A percentile compares a stretch with the other conserved stretches of the same genome.
Conservation (phyloP, 2,329 filamentous ascomycete species). For the Periconia sp. region DNA sequence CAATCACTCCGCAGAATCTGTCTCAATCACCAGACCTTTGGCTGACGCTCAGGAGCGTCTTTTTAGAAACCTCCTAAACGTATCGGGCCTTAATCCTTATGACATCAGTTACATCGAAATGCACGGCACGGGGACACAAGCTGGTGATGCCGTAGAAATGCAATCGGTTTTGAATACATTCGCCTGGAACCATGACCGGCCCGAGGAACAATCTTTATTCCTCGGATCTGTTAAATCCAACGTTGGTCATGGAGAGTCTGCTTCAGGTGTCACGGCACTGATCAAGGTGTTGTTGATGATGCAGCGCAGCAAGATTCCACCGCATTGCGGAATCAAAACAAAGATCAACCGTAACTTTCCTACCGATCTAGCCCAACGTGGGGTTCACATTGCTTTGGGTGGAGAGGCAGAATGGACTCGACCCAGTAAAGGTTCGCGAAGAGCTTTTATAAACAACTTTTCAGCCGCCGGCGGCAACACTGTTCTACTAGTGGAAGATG, state of each 20-base stretch:
- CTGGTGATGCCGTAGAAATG: constrained; percentile 26
- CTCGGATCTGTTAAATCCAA: constrained; percentile 37
- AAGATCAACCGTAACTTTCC: too few species aligned
- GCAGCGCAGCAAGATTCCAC: too few species aligned
- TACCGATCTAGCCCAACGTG: too few species aligned
- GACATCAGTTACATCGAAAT: constrained; percentile 28
- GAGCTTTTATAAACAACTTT: too few species aligned
- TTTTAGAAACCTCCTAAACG: constrained; percentile 7
- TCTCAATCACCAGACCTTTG: constrained; percentile 30
- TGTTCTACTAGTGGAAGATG: too few species aligned
- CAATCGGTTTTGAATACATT: constrained; percentile 16
- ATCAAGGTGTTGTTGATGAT: too few species aligned
- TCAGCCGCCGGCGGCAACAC: too few species aligned
- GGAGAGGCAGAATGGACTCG: too few species aligned
- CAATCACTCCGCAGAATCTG: constrained; percentile 45
- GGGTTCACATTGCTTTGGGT: too few species aligned
- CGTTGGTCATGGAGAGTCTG: constrained; percentile 39
- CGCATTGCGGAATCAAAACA: too few species aligned
- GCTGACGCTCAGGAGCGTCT: constrained; percentile 15
- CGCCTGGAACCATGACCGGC: constrained; percentile 5
- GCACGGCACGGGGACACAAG: constrained; percentile 35
- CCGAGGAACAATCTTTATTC: constrained; percentile 15
- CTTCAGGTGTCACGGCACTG: constrained; percentile 29
- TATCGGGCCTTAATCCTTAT: constrained; percentile 38
- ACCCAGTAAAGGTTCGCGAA: too few species aligned